Conservation (phyloP, 2,329 filamentous ascomycete species). For the Xylariaceae sp. region DNA sequence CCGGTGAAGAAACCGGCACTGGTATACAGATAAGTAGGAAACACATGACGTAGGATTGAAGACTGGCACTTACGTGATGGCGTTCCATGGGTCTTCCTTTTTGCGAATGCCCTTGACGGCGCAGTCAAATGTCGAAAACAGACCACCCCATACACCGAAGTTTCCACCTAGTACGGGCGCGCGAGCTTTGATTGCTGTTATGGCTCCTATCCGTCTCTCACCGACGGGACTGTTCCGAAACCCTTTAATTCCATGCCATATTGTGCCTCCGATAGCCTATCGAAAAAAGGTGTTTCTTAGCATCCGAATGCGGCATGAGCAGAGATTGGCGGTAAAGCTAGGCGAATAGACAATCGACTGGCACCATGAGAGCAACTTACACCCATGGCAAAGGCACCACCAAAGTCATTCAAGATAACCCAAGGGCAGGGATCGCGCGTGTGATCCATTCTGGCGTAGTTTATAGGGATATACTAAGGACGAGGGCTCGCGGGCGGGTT, state of each 20-base stretch:
- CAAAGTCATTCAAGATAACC: slow-evolving; percentile 95
- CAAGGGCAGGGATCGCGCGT: slow-evolving; percentile 93
- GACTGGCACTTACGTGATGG: slow-evolving; percentile 53
- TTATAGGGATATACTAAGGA: not conserved
- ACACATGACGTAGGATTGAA: not conserved
- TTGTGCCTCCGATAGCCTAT: slow-evolving; percentile 30
- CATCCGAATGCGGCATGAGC: not conserved
- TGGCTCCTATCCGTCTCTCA: slow-evolving; percentile 88
- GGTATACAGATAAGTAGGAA: slow-evolving; percentile 31
- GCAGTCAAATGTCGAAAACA: slow-evolving; percentile 96
- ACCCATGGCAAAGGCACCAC: slow-evolving; percentile 94
- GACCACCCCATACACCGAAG: slow-evolving; percentile 94
- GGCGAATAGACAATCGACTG: not conserved
- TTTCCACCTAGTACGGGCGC: slow-evolving; percentile 95
- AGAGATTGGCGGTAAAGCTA: not conserved
- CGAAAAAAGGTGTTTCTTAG: not conserved
- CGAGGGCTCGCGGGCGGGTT: slow-evolving; percentile 1
- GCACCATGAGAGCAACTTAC: slow-evolving; percentile 48
- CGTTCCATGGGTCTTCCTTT: slow-evolving; percentile 98
- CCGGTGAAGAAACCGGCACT: slow-evolving; percentile 89
- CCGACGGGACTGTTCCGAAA: slow-evolving; percentile 86
- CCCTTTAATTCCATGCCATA: slow-evolving; percentile 56
- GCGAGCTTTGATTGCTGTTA: slow-evolving; percentile 96
- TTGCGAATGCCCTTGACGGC: slow-evolving; percentile 87
- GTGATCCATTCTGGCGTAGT: slow-evolving; percentile 67